Evolutionary conservation across 495 filamentous ascomycete species (phyloP), one percentile per base, ranked within the genome.

Genomic region (Aspergillus taichungensis): DNA sequence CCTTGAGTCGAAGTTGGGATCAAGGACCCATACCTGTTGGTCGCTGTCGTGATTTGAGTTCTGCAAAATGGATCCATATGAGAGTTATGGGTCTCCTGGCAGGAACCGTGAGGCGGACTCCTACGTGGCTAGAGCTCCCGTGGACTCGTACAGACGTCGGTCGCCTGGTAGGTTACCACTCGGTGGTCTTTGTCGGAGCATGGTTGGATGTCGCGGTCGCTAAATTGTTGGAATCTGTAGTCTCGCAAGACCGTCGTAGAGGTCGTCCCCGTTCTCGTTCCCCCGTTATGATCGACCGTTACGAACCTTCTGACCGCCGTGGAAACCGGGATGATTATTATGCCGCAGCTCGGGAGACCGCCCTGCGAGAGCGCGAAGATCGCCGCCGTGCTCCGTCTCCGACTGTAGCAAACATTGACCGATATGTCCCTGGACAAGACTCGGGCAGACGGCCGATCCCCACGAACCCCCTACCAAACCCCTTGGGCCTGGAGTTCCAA

Each of bases 401-500:
- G 6, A 72, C 65, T 8, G 80, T 80, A 6, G 78, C 80, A 13
- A 82, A 88, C 34, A 97, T 97, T 50, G 92, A 99, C 64, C 84
- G 94, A 39, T 99, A 99, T 63, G 85, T 97, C 18, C 92, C 92
- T 2, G 88, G 91, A 6, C 85, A 92, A 55, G 84, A 84, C 41
- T 57, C 63, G 11, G 69, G 68, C 28, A 73, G 73, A 12, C 76
- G 83, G 10, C 65, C 70, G 8, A 63, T 83, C n/a, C 66, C 76
- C 6, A 67, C 68, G 3, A 94, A 94, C 54, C 87, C 84, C 3
- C 61, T 95, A 30, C 73, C 80, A 11, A 87, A 97, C 52, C 92
- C 92, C 6, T 71, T 89, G 42, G 84, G 77, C 40, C 73, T 97
- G 8, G 85, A 95, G 10, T 94, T 84, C 51, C 90, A 96, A 61